These are phyloP conservation scores for Talaromyces sp. DNA, from an alignment of 2,329 filamentous ascomycete species.

Conservation along the genomic window DNA sequence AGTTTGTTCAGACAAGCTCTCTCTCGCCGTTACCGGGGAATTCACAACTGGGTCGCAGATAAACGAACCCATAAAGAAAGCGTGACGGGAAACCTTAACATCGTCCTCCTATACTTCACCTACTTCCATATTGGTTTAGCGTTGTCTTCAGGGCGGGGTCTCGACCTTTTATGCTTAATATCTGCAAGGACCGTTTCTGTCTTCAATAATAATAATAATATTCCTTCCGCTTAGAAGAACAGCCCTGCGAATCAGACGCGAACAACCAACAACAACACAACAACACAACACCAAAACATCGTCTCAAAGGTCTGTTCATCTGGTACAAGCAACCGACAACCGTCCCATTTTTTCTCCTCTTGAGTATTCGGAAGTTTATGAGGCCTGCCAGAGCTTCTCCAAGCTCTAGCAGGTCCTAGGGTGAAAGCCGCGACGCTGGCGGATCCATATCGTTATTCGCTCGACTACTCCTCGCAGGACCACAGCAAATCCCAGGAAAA, in stretches of 20 bases:
- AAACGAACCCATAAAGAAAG: constrained; percentile 1
- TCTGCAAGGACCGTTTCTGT: constrained; percentile 17
- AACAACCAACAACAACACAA: constrained; percentile 1
- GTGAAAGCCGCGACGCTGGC: constrained; percentile 68
- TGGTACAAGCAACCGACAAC: neutral
- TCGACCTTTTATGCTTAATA: constrained; percentile 19
- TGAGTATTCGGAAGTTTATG: constrained; percentile 21
- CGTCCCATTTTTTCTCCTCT: constrained; percentile 1
- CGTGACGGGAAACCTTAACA: constrained; percentile 11
- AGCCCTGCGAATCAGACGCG: constrained; percentile 14
- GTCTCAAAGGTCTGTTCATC: neutral
- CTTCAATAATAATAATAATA: constrained; percentile 15
- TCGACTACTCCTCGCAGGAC: constrained; percentile 67
- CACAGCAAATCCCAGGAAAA: constrained; percentile 62
- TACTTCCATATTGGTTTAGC: constrained; percentile 16
- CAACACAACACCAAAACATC: neutral
- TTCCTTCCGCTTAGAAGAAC: constrained; percentile 12
- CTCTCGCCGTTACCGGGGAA: neutral
- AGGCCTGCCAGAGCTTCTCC: constrained; percentile 61
- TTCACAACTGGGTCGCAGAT: neutral
- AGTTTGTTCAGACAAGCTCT: constrained; percentile 2
- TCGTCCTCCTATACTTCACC: constrained; percentile 10
- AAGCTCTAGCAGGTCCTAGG: constrained; percentile 70
- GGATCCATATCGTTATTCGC: constrained; percentile 72
- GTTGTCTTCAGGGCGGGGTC: constrained; percentile 19